These are phyloP conservation scores for Rhizodiscina lignyota DNA, from an alignment of 495 filamentous ascomycete species.

Conservation along the genomic window DNA sequence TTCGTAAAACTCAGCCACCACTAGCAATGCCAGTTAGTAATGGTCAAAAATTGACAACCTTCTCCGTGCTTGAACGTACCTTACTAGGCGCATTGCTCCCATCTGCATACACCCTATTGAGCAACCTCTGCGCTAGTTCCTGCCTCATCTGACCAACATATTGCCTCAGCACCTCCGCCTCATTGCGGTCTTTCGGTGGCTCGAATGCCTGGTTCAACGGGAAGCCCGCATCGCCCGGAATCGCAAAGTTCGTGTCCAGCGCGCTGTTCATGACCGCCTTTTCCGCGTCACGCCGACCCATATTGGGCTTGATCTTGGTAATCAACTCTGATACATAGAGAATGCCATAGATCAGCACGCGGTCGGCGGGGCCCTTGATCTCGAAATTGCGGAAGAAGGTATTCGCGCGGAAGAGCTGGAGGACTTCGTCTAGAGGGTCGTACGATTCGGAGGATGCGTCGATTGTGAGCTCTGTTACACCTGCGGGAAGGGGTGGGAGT, in stretches of 20 bases:
- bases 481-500: conserved; percentile 53
- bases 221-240: conserved; percentile 88
- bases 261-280: conserved; percentile 47
- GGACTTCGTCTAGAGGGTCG: conserved; percentile 86
- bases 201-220: conserved; percentile 78
- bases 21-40: too few species aligned
- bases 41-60: too few species aligned
- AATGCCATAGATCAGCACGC: conserved; percentile 91
- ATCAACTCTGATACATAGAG: conserved; percentile 83
- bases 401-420: conserved; percentile 90
- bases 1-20: conserved; percentile 99
- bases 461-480: conserved; percentile 50
- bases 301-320: conserved; percentile 60
- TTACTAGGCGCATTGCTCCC: conserved; percentile 74
- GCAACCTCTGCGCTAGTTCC: conserved; percentile 66
- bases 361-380: conserved; percentile 91
- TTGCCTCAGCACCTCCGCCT: conserved; percentile 70
- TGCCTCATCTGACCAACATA: conserved; percentile 88
- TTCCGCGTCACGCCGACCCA: conserved; percentile 33
- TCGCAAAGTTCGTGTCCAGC: conserved; percentile 73
- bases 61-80: conserved; percentile 30
- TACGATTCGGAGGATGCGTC: conserved; percentile 77
- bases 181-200: conserved; percentile 68
- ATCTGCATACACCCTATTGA: conserved; percentile 75
- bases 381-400: conserved; percentile 99